Evolutionary conservation across 2,329 filamentous ascomycete genomes (phyloP).

Genomic region (Penicillium palitans): DNA sequence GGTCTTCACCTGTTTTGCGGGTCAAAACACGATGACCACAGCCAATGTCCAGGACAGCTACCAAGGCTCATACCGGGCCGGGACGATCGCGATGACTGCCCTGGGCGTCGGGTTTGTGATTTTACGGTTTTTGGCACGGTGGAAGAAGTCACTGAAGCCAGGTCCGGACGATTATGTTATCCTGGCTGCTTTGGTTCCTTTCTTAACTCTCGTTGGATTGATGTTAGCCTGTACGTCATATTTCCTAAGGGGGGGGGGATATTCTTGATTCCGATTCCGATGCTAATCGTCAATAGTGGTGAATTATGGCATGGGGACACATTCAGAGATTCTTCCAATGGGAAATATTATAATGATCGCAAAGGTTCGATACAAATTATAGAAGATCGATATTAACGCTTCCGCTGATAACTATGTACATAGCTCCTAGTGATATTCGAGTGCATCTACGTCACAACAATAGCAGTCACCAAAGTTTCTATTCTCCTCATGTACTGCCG

Average conservation of each 20-base stretch:
- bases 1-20: not conserved
- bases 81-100: slow-evolving; percentile 13
- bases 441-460: slow-evolving; percentile 41
- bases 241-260: too few relatives aligned
- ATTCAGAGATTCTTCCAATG: slow-evolving; percentile 1
- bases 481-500: slow-evolving; percentile 56
- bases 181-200: slow-evolving; percentile 5
- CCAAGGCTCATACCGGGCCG: slow-evolving; percentile 4
- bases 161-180: slow-evolving; percentile 13
- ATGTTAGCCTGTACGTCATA: slow-evolving; percentile 5
- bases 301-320: slow-evolving; percentile 14
- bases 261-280: not conserved
- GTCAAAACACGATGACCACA: not conserved
- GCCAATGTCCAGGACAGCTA: not conserved
- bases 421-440: slow-evolving; percentile 51
- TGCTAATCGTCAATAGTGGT: slow-evolving; percentile 11
- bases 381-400: not conserved
- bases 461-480: slow-evolving; percentile 54
- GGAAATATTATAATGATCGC: slow-evolving; percentile 10
- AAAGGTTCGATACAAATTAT: slow-evolving; percentile 2
- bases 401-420: not conserved
- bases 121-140: slow-evolving; percentile 12
- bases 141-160: slow-evolving; percentile 8
- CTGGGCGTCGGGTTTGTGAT: slow-evolving; percentile 14
- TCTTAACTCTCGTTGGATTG: slow-evolving; percentile 8